Conservation (phyloP, 495 filamentous ascomycete genomes). For the Neurospora sp. region DNA sequence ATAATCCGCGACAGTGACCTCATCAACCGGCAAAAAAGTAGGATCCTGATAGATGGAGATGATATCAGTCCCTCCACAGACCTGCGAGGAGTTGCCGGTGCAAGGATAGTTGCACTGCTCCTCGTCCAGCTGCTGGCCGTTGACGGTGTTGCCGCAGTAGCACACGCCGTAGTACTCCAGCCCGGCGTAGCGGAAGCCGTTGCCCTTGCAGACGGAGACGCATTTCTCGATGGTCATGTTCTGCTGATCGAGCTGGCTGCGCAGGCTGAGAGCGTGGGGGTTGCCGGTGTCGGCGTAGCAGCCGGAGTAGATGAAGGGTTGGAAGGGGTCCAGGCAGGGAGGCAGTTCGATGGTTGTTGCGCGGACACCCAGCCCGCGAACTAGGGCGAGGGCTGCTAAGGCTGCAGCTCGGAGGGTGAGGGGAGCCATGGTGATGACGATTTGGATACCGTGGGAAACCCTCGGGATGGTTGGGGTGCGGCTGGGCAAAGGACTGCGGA, state of each 20-base stretch:
- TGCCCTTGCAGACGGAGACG: slow-evolving; percentile 44
- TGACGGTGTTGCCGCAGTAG: slow-evolving; percentile 41
- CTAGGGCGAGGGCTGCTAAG: slow-evolving; percentile 23
- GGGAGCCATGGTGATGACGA: slow-evolving; percentile 11
- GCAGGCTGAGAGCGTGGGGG: slow-evolving; percentile 30
- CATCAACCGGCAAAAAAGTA: slow-evolving; percentile 35
- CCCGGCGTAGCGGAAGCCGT: slow-evolving; percentile 45
- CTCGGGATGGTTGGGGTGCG: not conserved
- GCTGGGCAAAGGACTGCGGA: not conserved
- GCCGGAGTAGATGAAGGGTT: slow-evolving; percentile 41
- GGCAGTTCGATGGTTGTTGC: slow-evolving; percentile 32
- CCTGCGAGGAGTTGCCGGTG: slow-evolving; percentile 33
- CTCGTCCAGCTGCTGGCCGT: slow-evolving; percentile 22
- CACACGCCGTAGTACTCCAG: slow-evolving; percentile 46
- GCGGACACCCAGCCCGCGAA: slow-evolving; percentile 14
- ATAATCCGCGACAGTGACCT: slow-evolving; percentile 35
- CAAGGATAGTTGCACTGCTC: slow-evolving; percentile 36
- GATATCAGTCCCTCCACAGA: slow-evolving; percentile 36
- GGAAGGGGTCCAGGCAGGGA: slow-evolving; percentile 31
- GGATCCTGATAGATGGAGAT: slow-evolving; percentile 44
- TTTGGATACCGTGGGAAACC: not conserved
- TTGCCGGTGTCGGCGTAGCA: slow-evolving; percentile 35
- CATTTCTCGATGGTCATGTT: slow-evolving; percentile 44
- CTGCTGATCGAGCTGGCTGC: slow-evolving; percentile 22
- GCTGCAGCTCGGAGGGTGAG: slow-evolving; percentile 16